Base-by-base conservation (phyloP, 2,329 filamentous ascomycete genomes). In the Diplodia corticola region DNA sequence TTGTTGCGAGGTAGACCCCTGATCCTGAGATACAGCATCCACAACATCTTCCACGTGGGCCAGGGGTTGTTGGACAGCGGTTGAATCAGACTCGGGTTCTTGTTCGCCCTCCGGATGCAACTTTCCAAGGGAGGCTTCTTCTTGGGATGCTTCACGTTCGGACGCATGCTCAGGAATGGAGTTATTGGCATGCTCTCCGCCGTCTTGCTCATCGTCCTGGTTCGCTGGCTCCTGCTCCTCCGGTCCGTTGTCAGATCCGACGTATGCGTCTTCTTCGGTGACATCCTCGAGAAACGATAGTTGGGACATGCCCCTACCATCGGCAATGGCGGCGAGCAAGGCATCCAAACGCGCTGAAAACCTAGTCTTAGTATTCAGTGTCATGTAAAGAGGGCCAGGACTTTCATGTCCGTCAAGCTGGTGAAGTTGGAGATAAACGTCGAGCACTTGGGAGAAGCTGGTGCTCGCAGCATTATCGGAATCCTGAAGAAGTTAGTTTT, bases 351-450 rank as follows among this genome's bases (percentile, higher is more conserved):
- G 82, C 50, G 81, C 80, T 3, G 79, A 76, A 71, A 89, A 84
- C 55, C 83, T 84, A 48, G 82, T 77, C 71, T 84, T 85, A 22
- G 82, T 83, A 63, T 78, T 80, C 60, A 91, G 78, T 10, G 80
- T 81, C 65, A 90, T 78, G 70, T 87, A 86, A n/a, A 89, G 79
- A 17, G 86, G 83, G 35, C 84, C 81, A 2, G 83, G 81, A 24
- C 81, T 75, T 63, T 82, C 77, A 48, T 80, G 75, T 26, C 82
- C 85, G 72, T 89, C 88, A 71, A 90, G 88, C 35, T 80, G 80
- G 69, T 85, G 82, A 53, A 91, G 77, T 17, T 81, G 79, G 67
- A 88, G 75, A 71, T 88, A 89, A 53, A 89, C 74, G 63, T 86
- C 81, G 67, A 90, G 76, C 51, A 91, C 79, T 66, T 88, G 81